A percentile compares a stretch with the other conserved stretches of the same genome.
These are phyloP conservation scores for Ricinus communis DNA, from an alignment of 345 rosid species.

Conservation along the genomic window DNA sequence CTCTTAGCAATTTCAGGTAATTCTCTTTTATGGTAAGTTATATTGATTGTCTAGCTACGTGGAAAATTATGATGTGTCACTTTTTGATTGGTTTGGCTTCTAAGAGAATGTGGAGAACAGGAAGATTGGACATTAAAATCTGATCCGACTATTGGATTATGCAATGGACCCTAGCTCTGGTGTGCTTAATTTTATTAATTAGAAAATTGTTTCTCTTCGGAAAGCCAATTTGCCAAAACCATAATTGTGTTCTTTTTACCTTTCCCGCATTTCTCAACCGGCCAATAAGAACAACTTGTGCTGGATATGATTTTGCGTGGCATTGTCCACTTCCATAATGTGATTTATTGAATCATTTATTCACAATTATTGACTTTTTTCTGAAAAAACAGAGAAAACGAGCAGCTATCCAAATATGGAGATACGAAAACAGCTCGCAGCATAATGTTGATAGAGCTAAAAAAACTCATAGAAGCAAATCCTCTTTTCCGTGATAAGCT, in stretches of 20 bases:
- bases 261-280: not conserved
- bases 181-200: constrained; percentile 5
- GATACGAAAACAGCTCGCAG: constrained; percentile 67
- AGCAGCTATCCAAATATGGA: constrained; percentile 70
- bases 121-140: not conserved
- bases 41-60: constrained; percentile 10
- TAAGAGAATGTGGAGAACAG: not conserved
- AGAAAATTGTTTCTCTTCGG: constrained; percentile 2
- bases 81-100: not conserved
- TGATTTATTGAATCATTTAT: constrained; percentile 9
- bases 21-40: not conserved
- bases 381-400: constrained; percentile 54
- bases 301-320: not conserved
- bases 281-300: not conserved
- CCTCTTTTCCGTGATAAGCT: constrained; percentile 76
- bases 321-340: not conserved
- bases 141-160: not conserved
- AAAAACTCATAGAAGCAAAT: constrained; percentile 73
- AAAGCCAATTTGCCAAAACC: not conserved
- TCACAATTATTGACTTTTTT: not conserved
- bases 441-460: constrained; percentile 67
- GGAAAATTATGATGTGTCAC: constrained; percentile 1
- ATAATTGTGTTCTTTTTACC: not conserved
- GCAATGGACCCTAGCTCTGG: not conserved
- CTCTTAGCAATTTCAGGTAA: constrained; percentile 81